Conservation (phyloP, 2,329 filamentous ascomycete genomes). For the Talaromyces sp. region DNA sequence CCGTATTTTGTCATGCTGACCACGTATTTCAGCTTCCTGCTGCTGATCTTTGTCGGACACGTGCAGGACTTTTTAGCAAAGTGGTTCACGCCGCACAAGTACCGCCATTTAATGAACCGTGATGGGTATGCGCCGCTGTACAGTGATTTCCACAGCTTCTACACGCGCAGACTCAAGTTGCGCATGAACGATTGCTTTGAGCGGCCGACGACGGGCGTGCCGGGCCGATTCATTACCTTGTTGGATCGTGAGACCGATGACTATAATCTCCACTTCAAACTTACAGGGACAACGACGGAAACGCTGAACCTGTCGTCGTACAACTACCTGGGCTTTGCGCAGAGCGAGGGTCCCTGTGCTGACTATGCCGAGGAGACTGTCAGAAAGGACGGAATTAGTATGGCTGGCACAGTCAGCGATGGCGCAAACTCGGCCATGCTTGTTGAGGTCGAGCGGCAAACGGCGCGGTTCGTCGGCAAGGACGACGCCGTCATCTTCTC, state of each 20-base stretch:
- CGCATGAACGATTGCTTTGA: conserved; percentile 94
- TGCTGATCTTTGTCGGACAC: conserved; percentile 88
- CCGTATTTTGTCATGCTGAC: conserved; percentile 91
- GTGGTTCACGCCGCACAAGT: conserved; percentile 76
- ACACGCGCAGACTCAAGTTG: conserved; percentile 82
- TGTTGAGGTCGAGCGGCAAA: conserved; percentile 77
- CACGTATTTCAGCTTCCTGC: conserved; percentile 92
- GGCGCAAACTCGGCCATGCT: conserved; percentile 78
- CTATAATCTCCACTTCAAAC: conserved; percentile 72
- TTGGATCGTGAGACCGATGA: conserved; percentile 83
- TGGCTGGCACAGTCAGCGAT: conserved; percentile 73
- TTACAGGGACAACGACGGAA: conserved; percentile 81
- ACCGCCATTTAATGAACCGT: conserved; percentile 69
- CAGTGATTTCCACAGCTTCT: conserved; percentile 97
- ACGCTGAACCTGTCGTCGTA: conserved; percentile 97
- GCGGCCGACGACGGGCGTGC: conserved; percentile 82
- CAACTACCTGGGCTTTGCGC: conserved; percentile 95
- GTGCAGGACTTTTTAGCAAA: conserved; percentile 93
- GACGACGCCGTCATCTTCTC: conserved; percentile 90
- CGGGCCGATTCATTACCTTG: conserved; percentile 83
- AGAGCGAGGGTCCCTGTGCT: conserved; percentile 90
- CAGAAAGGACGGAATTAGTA: conserved; percentile 74
- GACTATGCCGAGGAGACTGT: conserved; percentile 82
- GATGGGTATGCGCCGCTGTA: conserved; percentile 92
- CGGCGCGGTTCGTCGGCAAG: conserved; percentile 88